Evolutionary conservation across 2,329 filamentous ascomycete genomes (phyloP), one percentile per base, ranked within the genome.

Genomic region (Dactylellina leptospora): DNA sequence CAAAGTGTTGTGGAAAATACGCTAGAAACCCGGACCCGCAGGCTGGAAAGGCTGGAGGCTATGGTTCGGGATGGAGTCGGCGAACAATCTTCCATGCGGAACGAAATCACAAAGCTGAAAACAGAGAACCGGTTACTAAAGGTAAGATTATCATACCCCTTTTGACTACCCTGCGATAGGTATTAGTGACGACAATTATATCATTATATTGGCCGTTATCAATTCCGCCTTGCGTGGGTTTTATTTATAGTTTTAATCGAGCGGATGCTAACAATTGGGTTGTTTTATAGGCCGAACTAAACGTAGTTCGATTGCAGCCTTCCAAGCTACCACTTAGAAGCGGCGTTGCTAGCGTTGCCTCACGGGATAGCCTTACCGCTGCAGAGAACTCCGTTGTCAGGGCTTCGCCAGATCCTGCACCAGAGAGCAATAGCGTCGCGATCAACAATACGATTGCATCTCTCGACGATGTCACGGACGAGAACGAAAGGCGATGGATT

Each of bases 41-140:
- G 92, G 76, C 85, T 99, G 27, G 93, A 97, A 75, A 87, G 90
- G 1, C 84, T 99, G 0, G 95, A 99, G 80, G 87, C 88, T 13
- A 85, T 91, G 42, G 87, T 95, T 40, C 85, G 90, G 71, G 90
- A 88, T 75, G 85, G 84, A 13, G 81, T 88, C 13, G 84, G 86
- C 81, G 0, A 85, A 83, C 11, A 81, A 80, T 8, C 80, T 80
- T 33, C 80, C 28, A 77, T 82, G 61, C 82, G 84, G 73, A 78
- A 78, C 22, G 82, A 85, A 16, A 80, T 87, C 74, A 78, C 82
- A 22, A 82, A 85, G 4, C 78, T 90, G 1, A 86, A 87, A 75
- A 86, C 88, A 27, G 83, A 84, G 1, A 88, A 87, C 75, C 83
- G 85, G 3, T 83, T 86, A 51, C 82, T 90, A 50, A 88, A 88